Conservation (phyloP, 1,284 basidiomycete genomes). For the Neonothopanus nambi region DNA sequence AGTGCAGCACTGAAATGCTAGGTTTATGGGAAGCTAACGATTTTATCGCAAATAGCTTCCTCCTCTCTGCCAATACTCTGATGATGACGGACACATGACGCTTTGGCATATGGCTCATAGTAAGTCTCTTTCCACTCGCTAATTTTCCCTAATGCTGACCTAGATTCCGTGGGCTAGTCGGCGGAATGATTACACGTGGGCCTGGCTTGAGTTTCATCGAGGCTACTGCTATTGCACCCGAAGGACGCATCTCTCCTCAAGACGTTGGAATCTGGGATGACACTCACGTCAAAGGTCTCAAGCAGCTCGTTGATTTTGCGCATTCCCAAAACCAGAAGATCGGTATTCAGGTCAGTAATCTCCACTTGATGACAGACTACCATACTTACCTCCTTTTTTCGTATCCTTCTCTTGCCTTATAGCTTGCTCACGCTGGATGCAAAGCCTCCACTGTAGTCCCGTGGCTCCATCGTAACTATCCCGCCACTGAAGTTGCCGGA, state of each 20-base stretch:
- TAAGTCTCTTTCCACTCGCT: constrained; percentile 21
- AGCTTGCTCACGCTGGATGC: constrained; percentile 80
- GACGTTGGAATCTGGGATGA: constrained; percentile 77
- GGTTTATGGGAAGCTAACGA: background rate
- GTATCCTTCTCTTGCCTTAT: too few relatives aligned
- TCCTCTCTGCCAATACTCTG: constrained; percentile 67
- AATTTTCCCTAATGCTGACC: background rate
- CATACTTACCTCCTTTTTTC: too few relatives aligned
- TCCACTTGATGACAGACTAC: too few relatives aligned
- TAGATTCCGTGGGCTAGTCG: constrained; percentile 31
- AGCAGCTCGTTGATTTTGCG: constrained; percentile 74
- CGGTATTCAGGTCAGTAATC: constrained; percentile 50
- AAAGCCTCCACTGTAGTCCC: constrained; percentile 67
- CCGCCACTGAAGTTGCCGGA: constrained; percentile 2
- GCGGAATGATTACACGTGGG: constrained; percentile 50
- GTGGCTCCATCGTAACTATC: constrained; percentile 44
- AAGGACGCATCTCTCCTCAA: constrained; percentile 53
- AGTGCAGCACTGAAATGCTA: constrained; percentile 20
- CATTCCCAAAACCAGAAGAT: constrained; percentile 72
- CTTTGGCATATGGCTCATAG: constrained; percentile 43
- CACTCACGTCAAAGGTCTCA: constrained; percentile 66
- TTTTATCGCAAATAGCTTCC: constrained; percentile 34
- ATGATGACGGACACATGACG: constrained; percentile 51
- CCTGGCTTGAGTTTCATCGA: constrained; percentile 59
- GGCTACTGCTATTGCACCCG: constrained; percentile 61